Percentiles rank a stretch among this genome's conserved stretches.
These are phyloP conservation scores for Rhizopus delemar DNA, from an alignment of 371 early-diverging fungal species.

Conservation along the genomic window DNA sequence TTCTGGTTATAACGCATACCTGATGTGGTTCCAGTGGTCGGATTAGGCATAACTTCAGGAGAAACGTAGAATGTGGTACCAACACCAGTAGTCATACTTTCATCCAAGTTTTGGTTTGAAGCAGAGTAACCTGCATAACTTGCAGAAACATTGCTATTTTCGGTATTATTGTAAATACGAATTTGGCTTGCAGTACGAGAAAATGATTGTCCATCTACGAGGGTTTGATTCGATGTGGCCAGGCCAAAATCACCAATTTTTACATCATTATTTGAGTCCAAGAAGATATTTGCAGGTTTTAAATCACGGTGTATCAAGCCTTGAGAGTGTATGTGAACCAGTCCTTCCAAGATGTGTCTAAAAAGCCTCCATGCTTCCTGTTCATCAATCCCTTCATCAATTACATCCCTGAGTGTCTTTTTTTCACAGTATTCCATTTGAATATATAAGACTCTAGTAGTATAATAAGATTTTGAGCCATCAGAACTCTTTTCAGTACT, in stretches of 20 bases:
- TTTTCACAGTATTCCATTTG: slow-evolving; percentile 98
- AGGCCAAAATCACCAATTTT: slow-evolving; percentile 99
- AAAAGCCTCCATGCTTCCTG: slow-evolving; percentile 73
- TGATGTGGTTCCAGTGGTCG: slow-evolving; percentile 37
- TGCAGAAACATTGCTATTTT: slow-evolving; percentile 17
- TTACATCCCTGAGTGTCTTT: slow-evolving; percentile 86
- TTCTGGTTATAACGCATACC: slow-evolving; percentile 61
- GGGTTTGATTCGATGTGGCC: slow-evolving; percentile 73
- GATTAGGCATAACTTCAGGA: slow-evolving; percentile 74
- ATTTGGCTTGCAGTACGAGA: slow-evolving; percentile 13
- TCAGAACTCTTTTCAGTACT: slow-evolving; percentile 23
- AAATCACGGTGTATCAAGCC: slow-evolving; percentile 98
- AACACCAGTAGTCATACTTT: slow-evolving; percentile 76
- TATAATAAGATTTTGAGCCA: slow-evolving; percentile 28
- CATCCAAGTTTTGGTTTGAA: slow-evolving; percentile 42
- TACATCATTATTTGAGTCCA: slow-evolving; percentile 86
- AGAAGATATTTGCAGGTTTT: slow-evolving; percentile 94
- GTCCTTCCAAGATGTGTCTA: slow-evolving; percentile 83
- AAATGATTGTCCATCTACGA: slow-evolving; percentile 44
- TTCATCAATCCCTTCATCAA: slow-evolving; percentile 77
- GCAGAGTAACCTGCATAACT: slow-evolving; percentile 52
- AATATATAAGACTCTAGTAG: slow-evolving; percentile 78
- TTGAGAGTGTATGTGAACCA: slow-evolving; percentile 82
- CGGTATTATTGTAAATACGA: slow-evolving; percentile 7
- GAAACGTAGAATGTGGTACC: slow-evolving; percentile 95